A percentile compares a stretch with the other conserved stretches of the same genome.
These are phyloP conservation scores for Multifurca ochricompacta DNA, from an alignment of 768 basidiomycete species.

Conservation along the genomic window DNA sequence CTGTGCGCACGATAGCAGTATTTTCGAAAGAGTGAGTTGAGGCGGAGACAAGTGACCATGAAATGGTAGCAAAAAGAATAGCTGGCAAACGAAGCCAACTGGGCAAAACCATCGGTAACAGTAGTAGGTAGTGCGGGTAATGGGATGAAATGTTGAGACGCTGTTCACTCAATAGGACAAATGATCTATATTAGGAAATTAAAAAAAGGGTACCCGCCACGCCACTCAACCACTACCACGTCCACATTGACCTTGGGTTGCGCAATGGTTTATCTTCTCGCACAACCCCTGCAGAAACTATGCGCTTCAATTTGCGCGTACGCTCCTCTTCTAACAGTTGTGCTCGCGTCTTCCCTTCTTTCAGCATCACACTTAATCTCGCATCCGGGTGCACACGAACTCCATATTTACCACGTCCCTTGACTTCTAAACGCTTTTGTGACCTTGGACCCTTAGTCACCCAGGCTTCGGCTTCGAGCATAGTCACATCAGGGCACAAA, in stretches of 20 bases:
- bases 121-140: not conserved
- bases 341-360: conserved; percentile 71
- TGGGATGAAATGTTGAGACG: no score
- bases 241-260: conserved; percentile 65
- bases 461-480: conserved; percentile 77
- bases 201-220: no score
- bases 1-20: conserved; percentile 78
- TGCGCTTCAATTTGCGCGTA: conserved; percentile 59
- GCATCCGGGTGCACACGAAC: conserved; percentile 71
- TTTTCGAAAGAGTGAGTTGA: conserved; percentile 67
- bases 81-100: conserved; percentile 40
- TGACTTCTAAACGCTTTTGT: conserved; percentile 65
- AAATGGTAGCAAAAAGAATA: conserved; percentile 36
- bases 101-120: conserved; percentile 32
- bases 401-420: conserved; percentile 76
- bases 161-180: no score
- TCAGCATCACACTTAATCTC: conserved; percentile 65
- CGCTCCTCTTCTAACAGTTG: conserved; percentile 58
- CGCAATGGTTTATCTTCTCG: conserved; percentile 76
- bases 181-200: conserved; percentile 15
- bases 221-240: no score
- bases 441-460: conserved; percentile 73
- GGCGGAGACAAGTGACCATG: conserved; percentile 34
- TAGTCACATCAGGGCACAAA: not conserved
- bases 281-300: conserved; percentile 71